Base-by-base conservation (phyloP, 176 grass and related monocot species). In the Tillandsia leiboldiana region DNA sequence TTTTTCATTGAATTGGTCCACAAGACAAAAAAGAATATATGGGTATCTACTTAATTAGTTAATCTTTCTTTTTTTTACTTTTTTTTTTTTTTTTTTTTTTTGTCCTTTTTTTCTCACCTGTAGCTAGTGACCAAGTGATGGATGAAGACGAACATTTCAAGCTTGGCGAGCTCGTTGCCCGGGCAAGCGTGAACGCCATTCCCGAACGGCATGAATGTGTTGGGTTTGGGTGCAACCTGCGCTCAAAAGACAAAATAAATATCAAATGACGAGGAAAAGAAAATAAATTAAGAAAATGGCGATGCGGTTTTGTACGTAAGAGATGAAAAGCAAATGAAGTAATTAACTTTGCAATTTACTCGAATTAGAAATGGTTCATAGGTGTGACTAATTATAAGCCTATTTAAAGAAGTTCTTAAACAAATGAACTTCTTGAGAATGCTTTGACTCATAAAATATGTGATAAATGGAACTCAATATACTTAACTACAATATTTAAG, bases 71-170 rank as follows among this genome's bases (percentile, higher is more conserved):
- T 42, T 5, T 42, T 7, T 42, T 42, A 7, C 1, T 42, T 5
- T 33, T 33, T 33, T 33, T 5, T 3, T 3, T 3, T 3, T 29
- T 29, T 33, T 33, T 33, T 5, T 28, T 2, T 2, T 28, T 28
- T 33, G 3, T 33, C 33, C 33, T 42, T 42, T 8, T 42, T 3
- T 64, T 64, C 81, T 62, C 11, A 93, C 94, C 82, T 90, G 80
- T 90, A 99, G 65, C 70, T 80, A 68, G 95, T 99, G 69, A 82
- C 81, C 63, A 99, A 81, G 80, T 94, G 87, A 64, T 93, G 90
- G 84, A 99, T 89, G 69, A 99, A 73, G 75, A 99, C 51, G 57
- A 90, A 72, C 73, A 99, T 99, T 74, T 99, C 95, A 48, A 99
- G 77, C 72, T 99, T 99, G 65, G 90, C 95, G 62, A 99, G 83